phyloP scores from a whole-genome alignment of 352 stramenopile genomes.

The Phytopythium litorale region DNA sequence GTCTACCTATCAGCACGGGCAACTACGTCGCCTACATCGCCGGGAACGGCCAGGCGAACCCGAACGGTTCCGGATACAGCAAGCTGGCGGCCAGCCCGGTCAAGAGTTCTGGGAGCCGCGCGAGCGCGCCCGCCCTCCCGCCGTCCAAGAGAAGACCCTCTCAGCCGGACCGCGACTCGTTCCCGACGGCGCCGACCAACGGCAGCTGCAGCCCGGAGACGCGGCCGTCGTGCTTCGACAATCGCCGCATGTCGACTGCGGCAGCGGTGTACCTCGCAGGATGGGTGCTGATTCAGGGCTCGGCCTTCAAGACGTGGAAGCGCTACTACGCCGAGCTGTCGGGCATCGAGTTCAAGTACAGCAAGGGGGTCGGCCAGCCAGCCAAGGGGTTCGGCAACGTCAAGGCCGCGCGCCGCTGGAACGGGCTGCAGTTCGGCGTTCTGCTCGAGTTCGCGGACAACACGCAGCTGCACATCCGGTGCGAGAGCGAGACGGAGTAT shows the following conservation, averaged over 20 bases:
- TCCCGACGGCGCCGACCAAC: constrained; percentile 21
- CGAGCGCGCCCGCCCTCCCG: constrained; percentile 32
- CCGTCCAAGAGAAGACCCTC: constrained; percentile 20
- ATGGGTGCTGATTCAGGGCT: constrained; percentile 62
- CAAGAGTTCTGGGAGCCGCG: constrained; percentile 18
- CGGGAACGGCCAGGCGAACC: constrained; percentile 19
- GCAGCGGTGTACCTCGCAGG: constrained; percentile 57
- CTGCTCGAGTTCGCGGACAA: constrained; percentile 47
- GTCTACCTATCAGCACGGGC: constrained; percentile 53
- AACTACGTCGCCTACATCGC: constrained; percentile 52
- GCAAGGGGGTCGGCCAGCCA: constrained; percentile 48
- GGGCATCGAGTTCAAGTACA: constrained; percentile 74
- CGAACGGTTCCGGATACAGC: constrained; percentile 49
- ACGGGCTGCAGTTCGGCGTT: constrained; percentile 43
- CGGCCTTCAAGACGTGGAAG: constrained; percentile 68
- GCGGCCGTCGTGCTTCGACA: constrained; percentile 64
- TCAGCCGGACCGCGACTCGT: constrained; percentile 16
- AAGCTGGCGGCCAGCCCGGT: constrained; percentile 24
- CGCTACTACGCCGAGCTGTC: constrained; percentile 67
- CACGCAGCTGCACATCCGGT: constrained; percentile 44
- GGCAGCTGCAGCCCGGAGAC: constrained; percentile 16
- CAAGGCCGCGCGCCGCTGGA: constrained; percentile 34
- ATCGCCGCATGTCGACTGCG: constrained; percentile 40
- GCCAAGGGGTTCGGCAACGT: constrained; percentile 69
- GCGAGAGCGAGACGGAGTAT: constrained; percentile 33